Evolutionary conservation across 371 early-diverging fungal genomes (phyloP).

Genomic region (Circinella minor): DNA sequence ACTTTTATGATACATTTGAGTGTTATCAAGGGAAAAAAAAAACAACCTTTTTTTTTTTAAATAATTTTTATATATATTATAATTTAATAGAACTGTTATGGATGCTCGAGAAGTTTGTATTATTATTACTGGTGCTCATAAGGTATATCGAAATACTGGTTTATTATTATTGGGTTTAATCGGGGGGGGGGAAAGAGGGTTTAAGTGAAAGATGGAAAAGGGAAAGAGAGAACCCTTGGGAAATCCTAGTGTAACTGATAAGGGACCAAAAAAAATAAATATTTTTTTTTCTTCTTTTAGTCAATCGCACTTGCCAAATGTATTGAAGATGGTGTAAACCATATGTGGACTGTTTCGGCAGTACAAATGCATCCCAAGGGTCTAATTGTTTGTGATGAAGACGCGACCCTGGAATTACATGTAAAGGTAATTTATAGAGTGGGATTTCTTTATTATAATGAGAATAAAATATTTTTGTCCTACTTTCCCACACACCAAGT

Average conservation of each 20-base stretch:
- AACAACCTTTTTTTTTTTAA: too few relatives aligned
- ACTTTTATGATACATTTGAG: too few relatives aligned
- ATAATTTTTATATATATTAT: too few relatives aligned
- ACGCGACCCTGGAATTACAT: conserved; percentile 87
- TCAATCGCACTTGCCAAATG: conserved; percentile 80
- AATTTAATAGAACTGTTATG: conserved; percentile 72
- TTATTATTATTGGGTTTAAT: conserved; percentile 44
- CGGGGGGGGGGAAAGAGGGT: neutral
- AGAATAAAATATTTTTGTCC: neutral
- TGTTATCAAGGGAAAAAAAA: too few relatives aligned
- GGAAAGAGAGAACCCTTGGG: conserved; percentile 17
- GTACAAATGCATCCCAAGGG: conserved; percentile 88
- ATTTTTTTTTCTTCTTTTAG: neutral
- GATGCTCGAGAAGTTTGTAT: conserved; percentile 87
- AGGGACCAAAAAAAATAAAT: neutral
- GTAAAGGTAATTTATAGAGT: conserved; percentile 63
- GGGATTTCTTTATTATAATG: too few relatives aligned
- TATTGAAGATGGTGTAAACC: conserved; percentile 86
- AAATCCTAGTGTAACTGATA: neutral
- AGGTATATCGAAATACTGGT: too few relatives aligned
- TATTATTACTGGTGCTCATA: conserved; percentile 88
- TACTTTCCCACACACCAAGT: conserved; percentile 11
- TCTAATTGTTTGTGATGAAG: conserved; percentile 91
- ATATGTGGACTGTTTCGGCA: conserved; percentile 94
- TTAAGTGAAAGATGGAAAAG: too few relatives aligned